phyloP scores from a whole-genome alignment of 805 yeast genomes.

The Naumovozyma baii region DNA sequence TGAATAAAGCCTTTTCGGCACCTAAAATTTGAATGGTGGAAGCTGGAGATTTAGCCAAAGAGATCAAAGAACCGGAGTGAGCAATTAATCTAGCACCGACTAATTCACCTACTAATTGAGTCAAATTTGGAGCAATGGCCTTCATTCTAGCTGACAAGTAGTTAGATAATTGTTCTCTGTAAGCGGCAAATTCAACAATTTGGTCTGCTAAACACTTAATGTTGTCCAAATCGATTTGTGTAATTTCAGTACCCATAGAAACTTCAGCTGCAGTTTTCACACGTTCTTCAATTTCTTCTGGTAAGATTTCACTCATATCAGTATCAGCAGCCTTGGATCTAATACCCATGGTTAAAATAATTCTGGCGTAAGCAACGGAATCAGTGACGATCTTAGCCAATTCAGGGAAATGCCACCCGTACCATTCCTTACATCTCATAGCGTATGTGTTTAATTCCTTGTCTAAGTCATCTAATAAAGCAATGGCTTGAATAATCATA shows the following conservation, averaged over 20 bases:
- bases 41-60: constrained; percentile 96
- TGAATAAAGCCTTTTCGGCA: constrained; percentile 97
- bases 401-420: constrained; percentile 99
- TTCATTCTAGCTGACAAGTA: constrained; percentile 92
- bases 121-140: constrained; percentile 96
- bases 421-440: constrained; percentile 99
- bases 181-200: constrained; percentile 89
- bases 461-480: constrained; percentile 90
- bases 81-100: constrained; percentile 98
- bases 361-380: constrained; percentile 92
- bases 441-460: constrained; percentile 97
- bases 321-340: constrained; percentile 85
- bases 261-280: constrained; percentile 93
- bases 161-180: constrained; percentile 91
- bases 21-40: constrained; percentile 97
- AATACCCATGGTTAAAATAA: constrained; percentile 86
- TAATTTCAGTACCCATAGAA: constrained; percentile 98
- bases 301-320: constrained; percentile 81
- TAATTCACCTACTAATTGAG: constrained; percentile 92
- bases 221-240: constrained; percentile 79
- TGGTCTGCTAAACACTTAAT: constrained; percentile 89
- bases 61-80: constrained; percentile 90
- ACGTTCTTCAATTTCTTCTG: constrained; percentile 86
- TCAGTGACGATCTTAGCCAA: constrained; percentile 94
- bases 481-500: constrained; percentile 98